These are phyloP conservation scores for Stephania cephalantha DNA, from an alignment of 164 flowering plant genomes.

Conservation along the genomic window DNA sequence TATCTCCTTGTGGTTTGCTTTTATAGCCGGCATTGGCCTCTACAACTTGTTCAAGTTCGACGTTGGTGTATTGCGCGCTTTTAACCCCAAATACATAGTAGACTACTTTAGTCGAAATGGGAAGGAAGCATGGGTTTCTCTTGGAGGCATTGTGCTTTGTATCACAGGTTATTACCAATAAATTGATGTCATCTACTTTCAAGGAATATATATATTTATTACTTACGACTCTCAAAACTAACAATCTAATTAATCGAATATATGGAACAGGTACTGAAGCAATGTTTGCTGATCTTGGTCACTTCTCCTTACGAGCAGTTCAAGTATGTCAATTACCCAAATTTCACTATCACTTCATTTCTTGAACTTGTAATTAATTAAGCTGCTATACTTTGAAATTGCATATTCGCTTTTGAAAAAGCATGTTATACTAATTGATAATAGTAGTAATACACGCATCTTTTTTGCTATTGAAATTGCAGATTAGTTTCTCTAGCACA, in stretches of 20 bases:
- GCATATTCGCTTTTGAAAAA: neutral
- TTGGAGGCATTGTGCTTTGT: conserved; percentile 75
- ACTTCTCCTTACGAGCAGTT: conserved; percentile 57
- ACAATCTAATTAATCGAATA: neutral
- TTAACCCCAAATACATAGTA: conserved; percentile 53
- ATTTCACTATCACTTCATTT: neutral
- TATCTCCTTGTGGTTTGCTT: conserved; percentile 53
- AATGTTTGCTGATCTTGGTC: conserved; percentile 89
- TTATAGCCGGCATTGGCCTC: conserved; percentile 56
- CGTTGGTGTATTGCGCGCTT: conserved; percentile 42
- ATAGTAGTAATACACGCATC: neutral
- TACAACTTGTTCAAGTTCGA: conserved; percentile 61
- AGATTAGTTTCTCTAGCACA: conserved; percentile 50
- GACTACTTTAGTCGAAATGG: conserved; percentile 63
- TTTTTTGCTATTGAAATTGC: conserved; percentile 15
- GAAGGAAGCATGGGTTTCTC: conserved; percentile 62
- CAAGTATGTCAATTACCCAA: conserved; percentile 38
- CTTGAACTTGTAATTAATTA: too few species aligned
- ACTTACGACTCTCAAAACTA: neutral
- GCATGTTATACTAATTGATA: neutral
- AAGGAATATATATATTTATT: neutral
- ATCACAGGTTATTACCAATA: conserved; percentile 43
- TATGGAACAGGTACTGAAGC: conserved; percentile 75
- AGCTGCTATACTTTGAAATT: neutral
- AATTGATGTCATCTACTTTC: neutral